Conservation (phyloP, 306 rosid species). For the Fragaria vesca region DNA sequence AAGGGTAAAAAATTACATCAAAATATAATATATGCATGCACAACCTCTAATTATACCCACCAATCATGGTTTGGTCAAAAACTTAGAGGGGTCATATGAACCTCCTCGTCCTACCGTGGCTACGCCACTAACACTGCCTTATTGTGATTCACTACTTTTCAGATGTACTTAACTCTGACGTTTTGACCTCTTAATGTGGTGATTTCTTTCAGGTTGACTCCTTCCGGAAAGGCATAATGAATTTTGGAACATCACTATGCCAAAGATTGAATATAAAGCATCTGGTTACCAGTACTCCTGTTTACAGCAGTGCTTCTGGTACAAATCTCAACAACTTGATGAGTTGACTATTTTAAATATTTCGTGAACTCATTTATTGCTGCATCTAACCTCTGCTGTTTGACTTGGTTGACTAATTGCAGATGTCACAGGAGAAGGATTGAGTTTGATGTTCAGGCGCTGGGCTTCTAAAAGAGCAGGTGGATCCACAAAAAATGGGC, state of each 20-base stretch:
- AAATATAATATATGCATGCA: too few relatives aligned
- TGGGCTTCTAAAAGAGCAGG: slow-evolving; percentile 91
- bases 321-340: slow-evolving; percentile 23
- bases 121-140: too few relatives aligned
- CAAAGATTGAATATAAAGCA: slow-evolving; percentile 66
- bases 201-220: slow-evolving; percentile 25
- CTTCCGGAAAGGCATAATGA: slow-evolving; percentile 36
- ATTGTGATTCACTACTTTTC: neutral
- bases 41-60: too few relatives aligned
- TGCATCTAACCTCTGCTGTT: slow-evolving; percentile 18
- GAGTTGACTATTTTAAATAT: slow-evolving; percentile 11
- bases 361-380: neutral
- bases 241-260: slow-evolving; percentile 53
- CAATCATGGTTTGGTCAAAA: too few relatives aligned
- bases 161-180: neutral
- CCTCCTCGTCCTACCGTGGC: too few relatives aligned
- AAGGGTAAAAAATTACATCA: too few relatives aligned
- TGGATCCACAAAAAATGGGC: slow-evolving; percentile 89
- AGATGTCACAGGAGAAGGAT: slow-evolving; percentile 74
- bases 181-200: neutral
- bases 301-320: slow-evolving; percentile 62
- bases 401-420: slow-evolving; percentile 9
- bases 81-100: too few relatives aligned
- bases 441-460: slow-evolving; percentile 68
- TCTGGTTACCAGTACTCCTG: slow-evolving; percentile 52